phyloP scores from a whole-genome alignment of 106 monocot genomes.

The Allium fistulosum region DNA sequence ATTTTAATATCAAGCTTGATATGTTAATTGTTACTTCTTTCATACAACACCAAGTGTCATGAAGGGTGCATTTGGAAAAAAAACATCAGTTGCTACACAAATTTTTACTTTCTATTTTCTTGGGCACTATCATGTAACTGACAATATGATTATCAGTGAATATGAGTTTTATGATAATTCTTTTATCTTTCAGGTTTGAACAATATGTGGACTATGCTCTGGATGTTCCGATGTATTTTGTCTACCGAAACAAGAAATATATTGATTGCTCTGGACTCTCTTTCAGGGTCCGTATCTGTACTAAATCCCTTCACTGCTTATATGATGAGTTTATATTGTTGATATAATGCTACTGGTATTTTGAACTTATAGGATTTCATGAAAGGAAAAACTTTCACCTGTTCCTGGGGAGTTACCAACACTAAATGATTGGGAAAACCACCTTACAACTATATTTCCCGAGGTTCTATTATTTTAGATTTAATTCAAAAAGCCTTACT shows the following conservation, averaged over 20 bases:
- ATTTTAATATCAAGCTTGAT: too few species aligned
- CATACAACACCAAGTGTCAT: too few species aligned
- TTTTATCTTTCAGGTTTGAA: constrained; percentile 64
- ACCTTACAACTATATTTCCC: constrained; percentile 94
- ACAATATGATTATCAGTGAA: not conserved
- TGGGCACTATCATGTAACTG: too few species aligned
- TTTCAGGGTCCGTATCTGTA: constrained; percentile 68
- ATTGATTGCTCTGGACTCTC: constrained; percentile 94
- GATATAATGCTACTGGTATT: not conserved
- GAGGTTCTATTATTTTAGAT: constrained; percentile 42
- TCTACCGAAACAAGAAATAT: constrained; percentile 89
- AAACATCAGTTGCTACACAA: too few species aligned
- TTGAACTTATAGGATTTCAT: constrained; percentile 67
- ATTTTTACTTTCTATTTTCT: too few species aligned
- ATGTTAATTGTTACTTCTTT: too few species aligned
- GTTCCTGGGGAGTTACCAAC: constrained; percentile 85
- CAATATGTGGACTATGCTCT: constrained; percentile 95
- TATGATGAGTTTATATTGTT: not conserved
- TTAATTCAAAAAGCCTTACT: not conserved
- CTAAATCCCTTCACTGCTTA: not conserved
- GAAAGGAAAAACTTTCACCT: constrained; percentile 75
- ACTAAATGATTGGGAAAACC: constrained; percentile 97
- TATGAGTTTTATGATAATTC: not conserved
- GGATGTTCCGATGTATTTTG: constrained; percentile 98
- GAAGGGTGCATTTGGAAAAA: too few species aligned